Percentiles rank a stretch among this genome's conserved stretches.
These are phyloP conservation scores for Xylariaceae sp. DNA, from an alignment of 2,329 filamentous ascomycete genomes.

Conservation along the genomic window DNA sequence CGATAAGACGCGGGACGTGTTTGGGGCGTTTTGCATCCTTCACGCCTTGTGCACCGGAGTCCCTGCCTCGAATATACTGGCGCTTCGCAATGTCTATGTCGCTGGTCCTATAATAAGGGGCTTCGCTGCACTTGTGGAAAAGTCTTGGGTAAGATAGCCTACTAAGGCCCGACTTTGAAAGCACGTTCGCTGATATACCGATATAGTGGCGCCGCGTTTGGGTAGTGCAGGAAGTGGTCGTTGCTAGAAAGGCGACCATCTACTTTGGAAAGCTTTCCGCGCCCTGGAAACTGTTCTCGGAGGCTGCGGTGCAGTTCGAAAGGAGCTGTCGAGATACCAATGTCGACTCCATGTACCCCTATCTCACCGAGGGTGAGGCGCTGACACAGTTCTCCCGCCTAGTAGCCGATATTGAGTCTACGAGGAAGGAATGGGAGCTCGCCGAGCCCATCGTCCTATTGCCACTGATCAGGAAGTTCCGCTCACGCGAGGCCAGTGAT, in stretches of 20 bases:
- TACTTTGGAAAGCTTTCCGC: conserved; percentile 12
- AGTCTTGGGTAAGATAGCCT: conserved; percentile 12
- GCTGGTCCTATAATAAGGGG: conserved; percentile 10
- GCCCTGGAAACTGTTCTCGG: conserved; percentile 12
- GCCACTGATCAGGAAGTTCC: conserved; percentile 14
- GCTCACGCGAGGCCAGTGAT: conserved; percentile 12
- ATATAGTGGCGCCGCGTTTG: conserved; percentile 14
- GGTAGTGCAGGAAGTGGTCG: conserved; percentile 17
- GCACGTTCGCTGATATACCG: not conserved
- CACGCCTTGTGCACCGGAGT: conserved; percentile 10
- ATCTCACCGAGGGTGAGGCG: conserved; percentile 10
- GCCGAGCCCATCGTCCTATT: conserved; percentile 9
- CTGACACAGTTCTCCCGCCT: conserved; percentile 9
- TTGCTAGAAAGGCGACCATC: conserved; percentile 8
- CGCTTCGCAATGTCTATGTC: conserved; percentile 10
- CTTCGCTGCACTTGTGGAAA: conserved; percentile 9
- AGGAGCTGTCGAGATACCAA: conserved; percentile 6
- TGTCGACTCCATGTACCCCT: conserved; percentile 6
- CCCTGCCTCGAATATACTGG: conserved; percentile 13
- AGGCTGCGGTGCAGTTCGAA: conserved; percentile 14
- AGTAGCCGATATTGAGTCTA: conserved; percentile 15
- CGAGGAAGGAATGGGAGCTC: conserved; percentile 8
- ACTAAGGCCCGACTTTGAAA: not conserved
- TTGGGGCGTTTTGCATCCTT: conserved; percentile 13
- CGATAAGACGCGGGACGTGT: conserved; percentile 7